Evolutionary conservation across 768 basidiomycete species (phyloP).

Genomic region (Xerocomus brunneocitrinus): DNA sequence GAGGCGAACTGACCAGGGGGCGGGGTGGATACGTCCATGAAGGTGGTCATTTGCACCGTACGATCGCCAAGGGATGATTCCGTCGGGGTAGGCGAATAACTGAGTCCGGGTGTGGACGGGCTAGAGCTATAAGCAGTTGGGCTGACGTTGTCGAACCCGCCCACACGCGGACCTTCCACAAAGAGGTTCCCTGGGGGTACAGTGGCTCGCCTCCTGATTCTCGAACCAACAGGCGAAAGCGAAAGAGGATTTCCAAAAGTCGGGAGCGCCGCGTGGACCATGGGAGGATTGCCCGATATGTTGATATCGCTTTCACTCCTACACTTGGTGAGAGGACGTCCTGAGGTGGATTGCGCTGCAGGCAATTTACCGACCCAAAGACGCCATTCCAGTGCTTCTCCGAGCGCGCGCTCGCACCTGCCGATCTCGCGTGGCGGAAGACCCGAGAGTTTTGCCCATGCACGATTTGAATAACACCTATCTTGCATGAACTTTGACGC

Average conservation of each 20-base stretch:
- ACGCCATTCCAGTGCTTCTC: constrained; percentile 84
- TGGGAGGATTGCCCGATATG: neutral
- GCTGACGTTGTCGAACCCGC: constrained; percentile 13
- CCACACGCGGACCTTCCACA: constrained; percentile 10
- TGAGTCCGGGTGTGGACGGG: constrained; percentile 54
- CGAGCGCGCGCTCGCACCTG: constrained; percentile 82
- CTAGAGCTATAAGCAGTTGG: constrained; percentile 29
- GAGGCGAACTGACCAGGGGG: constrained; percentile 35
- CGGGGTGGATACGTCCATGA: constrained; percentile 41
- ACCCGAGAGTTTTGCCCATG: constrained; percentile 93
- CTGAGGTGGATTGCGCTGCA: constrained; percentile 28
- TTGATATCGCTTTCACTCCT: constrained; percentile 47
- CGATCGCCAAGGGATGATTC: constrained; percentile 53
- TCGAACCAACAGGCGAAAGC: constrained; percentile 14
- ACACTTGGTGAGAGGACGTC: constrained; percentile 43
- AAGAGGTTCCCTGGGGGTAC: constrained; percentile 35
- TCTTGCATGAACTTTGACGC: constrained; percentile 94
- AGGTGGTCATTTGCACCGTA: constrained; percentile 52
- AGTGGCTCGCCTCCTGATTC: constrained; percentile 37
- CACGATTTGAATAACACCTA: constrained; percentile 87
- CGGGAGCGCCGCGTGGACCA: neutral
- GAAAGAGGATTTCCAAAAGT: constrained; percentile 5
- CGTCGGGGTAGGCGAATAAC: constrained; percentile 56
- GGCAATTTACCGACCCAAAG: constrained; percentile 83
- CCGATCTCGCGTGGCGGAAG: constrained; percentile 82